These are phyloP conservation scores for Pythium biforme DNA, from an alignment of 352 stramenopile genomes.

Conservation along the genomic window DNA sequence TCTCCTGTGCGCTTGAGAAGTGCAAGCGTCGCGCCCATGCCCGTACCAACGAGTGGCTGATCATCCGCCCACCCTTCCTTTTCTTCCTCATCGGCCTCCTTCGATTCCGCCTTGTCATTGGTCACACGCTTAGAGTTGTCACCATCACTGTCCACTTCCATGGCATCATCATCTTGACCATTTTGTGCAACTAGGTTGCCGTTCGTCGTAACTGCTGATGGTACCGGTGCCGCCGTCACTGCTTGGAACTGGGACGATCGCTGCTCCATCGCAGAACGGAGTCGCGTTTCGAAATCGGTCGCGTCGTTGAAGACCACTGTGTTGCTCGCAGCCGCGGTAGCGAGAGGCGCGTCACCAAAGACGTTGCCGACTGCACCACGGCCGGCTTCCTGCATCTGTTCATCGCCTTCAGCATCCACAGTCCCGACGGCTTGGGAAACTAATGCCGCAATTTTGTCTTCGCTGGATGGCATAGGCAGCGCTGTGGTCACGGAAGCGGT, in stretches of 20 bases:
- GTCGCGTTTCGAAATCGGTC: constrained; percentile 76
- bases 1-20: constrained; percentile 93
- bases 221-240: background rate
- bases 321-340: constrained; percentile 32
- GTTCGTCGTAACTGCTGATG: background rate
- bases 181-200: background rate
- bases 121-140: constrained; percentile 22
- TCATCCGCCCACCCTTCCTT: constrained; percentile 81
- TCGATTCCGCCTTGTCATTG: constrained; percentile 28
- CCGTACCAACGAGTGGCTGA: constrained; percentile 78
- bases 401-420: constrained; percentile 24
- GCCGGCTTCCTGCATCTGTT: constrained; percentile 20
- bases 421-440: constrained; percentile 43
- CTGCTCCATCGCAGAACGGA: constrained; percentile 78
- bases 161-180: constrained; percentile 16
- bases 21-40: constrained; percentile 91
- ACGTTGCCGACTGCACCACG: constrained; percentile 26
- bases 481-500: background rate
- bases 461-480: constrained; percentile 27
- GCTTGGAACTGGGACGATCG: constrained; percentile 50
- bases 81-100: constrained; percentile 36
- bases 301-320: constrained; percentile 82
- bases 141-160: constrained; percentile 38
- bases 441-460: constrained; percentile 63
- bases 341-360: constrained; percentile 46